Evolutionary conservation across 1,284 basidiomycete species (phyloP), one percentile per base, ranked within the genome.

Genomic region (Bondarzewia mesenterica): DNA sequence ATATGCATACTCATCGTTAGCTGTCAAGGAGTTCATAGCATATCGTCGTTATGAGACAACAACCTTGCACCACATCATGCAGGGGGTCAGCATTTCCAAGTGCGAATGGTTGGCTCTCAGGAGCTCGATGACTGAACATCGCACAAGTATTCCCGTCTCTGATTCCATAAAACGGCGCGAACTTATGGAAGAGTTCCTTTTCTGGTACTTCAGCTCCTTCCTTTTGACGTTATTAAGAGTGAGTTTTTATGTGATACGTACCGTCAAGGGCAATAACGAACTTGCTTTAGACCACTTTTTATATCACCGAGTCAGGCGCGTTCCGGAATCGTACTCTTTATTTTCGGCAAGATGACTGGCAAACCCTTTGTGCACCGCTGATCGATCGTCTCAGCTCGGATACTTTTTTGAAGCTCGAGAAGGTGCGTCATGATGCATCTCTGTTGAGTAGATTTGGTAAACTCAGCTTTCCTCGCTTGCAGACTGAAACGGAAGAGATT

Each of bases 341-440:
- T 63, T 99, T 96, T 61, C 79, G 92, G 7, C 93, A 97, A 50
- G 92, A 94, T 50, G 93, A 95, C 56, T 99, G 96, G 96, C 71
- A 77, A n/a, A 70, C 66, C 2, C 73, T 97, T 4, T 93, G 90
- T 48, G 69, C 73, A 2, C 96, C 96, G 0, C 73, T 97, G 20
- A 72, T 96, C 15, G 77, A 82, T 48, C 74, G 80, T 23, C 73
- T 98, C 32, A 81, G 76, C 10, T 63, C 69, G 15, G 73, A 71
- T n/a, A 89, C 80, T 3, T 89, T 88, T 58, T 65, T 75, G 52
- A 76, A 75, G 57, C 72, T 85, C 35, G 66, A 77, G 8, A 71
- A 78, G 64, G 82, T 83, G 56, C 26, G 60, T 53, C n/a, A n/a
- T n/a, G 12, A 25, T 23, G 15, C 25, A 45, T n/a, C n/a, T 18